Conservation (phyloP, 2,329 filamentous ascomycete species). For the Talaromyces sp. region DNA sequence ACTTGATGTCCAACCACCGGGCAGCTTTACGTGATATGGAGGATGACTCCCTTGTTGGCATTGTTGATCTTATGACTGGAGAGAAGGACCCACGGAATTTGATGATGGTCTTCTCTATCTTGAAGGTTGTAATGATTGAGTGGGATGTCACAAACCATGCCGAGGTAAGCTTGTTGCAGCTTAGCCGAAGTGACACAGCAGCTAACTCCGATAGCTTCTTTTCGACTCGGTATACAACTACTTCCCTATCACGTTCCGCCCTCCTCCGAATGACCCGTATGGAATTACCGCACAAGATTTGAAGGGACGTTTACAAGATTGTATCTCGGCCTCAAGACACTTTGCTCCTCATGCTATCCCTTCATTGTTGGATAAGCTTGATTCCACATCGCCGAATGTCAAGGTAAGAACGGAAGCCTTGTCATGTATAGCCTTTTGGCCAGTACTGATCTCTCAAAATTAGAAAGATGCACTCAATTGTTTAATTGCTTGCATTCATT, state of each 20-base stretch:
- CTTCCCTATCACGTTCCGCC: slow-evolving; percentile 71
- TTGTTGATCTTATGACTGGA: slow-evolving; percentile 67
- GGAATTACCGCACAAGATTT: slow-evolving; percentile 70
- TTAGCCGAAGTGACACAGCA: not conserved
- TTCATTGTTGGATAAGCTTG: slow-evolving; percentile 68
- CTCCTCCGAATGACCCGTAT: slow-evolving; percentile 69
- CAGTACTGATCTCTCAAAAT: not conserved
- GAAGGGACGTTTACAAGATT: slow-evolving; percentile 65
- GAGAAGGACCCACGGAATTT: slow-evolving; percentile 71
- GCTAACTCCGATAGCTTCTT: slow-evolving; percentile 45
- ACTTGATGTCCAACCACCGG: slow-evolving; percentile 64
- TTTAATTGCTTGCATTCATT: slow-evolving; percentile 61
- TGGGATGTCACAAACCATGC: slow-evolving; percentile 65
- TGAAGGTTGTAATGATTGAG: slow-evolving; percentile 68
- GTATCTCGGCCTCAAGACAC: slow-evolving; percentile 62
- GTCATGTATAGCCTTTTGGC: not conserved
- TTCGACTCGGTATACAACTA: slow-evolving; percentile 74
- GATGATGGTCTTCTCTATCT: slow-evolving; percentile 70
- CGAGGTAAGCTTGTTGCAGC: slow-evolving; percentile 47
- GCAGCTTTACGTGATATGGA: slow-evolving; percentile 59
- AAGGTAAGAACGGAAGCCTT: slow-evolving; percentile 51
- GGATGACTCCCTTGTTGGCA: slow-evolving; percentile 62
- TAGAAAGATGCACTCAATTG: slow-evolving; percentile 67
- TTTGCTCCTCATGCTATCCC: slow-evolving; percentile 70
- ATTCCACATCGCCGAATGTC: slow-evolving; percentile 69